Percentiles rank a stretch among this genome's conserved stretches.
phyloP scores from a whole-genome alignment of 2,329 filamentous ascomycete species.

The Sphaerulina musiva region DNA sequence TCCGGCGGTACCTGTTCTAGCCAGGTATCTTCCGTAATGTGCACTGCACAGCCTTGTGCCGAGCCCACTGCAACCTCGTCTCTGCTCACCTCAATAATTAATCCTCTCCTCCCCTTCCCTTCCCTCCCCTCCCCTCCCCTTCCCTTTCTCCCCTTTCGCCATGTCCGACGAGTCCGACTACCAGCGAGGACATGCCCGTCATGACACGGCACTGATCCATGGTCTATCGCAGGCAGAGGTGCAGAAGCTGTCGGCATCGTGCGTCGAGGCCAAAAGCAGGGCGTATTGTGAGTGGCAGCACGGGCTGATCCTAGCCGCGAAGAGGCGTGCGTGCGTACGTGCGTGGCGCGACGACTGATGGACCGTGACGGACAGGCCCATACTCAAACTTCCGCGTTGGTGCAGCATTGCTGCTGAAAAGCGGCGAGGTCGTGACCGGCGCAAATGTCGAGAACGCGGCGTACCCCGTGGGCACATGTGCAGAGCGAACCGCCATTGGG shows the following conservation, averaged over 20 bases:
- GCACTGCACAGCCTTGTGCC: no score
- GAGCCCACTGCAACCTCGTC: no score
- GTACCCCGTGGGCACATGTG: conserved; percentile 92
- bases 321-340: no score
- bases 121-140: conserved; percentile 13
- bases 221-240: conserved; percentile 60
- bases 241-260: conserved; percentile 54
- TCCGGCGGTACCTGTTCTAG: no score
- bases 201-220: conserved; percentile 40
- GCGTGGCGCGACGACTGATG: not conserved
- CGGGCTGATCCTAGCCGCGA: not conserved
- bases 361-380: conserved; percentile 47
- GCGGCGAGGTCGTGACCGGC: conserved; percentile 52
- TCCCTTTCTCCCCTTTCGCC: conserved; percentile 24
- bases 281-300: conserved; percentile 64
- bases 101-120: not conserved
- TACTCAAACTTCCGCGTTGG: conserved; percentile 93
- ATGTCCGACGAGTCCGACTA: conserved; percentile 30
- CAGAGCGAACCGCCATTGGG: conserved; percentile 81
- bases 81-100: no score
- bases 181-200: conserved; percentile 33
- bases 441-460: conserved; percentile 90
- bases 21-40: no score
- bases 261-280: conserved; percentile 63
- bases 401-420: conserved; percentile 61